Evolutionary conservation across 352 stramenopile species (phyloP), one percentile per base, ranked within the genome.

Genomic region (Phytophthora hibernalis): DNA sequence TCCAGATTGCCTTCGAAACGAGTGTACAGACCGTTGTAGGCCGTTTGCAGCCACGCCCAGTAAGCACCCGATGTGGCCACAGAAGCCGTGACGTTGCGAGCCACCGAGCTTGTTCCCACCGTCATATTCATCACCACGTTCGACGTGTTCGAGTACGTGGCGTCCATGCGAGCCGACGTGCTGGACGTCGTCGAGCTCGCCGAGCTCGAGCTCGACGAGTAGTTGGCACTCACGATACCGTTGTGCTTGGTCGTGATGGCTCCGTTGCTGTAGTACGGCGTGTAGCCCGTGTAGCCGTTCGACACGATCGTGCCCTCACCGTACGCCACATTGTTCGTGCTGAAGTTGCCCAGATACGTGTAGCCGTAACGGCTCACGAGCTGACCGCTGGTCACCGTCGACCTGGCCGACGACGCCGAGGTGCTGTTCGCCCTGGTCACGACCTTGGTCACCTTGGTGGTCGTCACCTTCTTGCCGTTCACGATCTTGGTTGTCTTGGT

Each of bases 1-100:
- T 79, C 70, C 54, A 91, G 61, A 58, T 89, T 87, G 54, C 80
- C 82, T 16, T 86, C 65, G 48, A 91, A 91, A 20, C 79, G 76
- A 44, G 69, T 74, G 60, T 77, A 79, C 26, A 89, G 62, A 0
- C 80, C 79, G 22, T 83, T 69, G 70, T 91, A 91, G 5, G 77
- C 80, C 3, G 74, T 80, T 60, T 83, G 53, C 49, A 91, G 55
- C 80, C 82, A 91, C 44, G 77, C 62, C 82, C 80, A 91, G 70
- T 91, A 91, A 15, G 51, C 63, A 13, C 82, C 82, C n/a, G 70
- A 79, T 13, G 80, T 89, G 12, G 78, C 80, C 24, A 85, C 71
- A 3, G 74, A 78, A 37, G 54, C 65, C 20, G 69, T 82, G 35
- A 87, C 49, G 37, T 83, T 74, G n/a, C 79, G 79, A 28, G 65